phyloP scores from a whole-genome alignment of 228 moss, liverwort and hornwort genomes.

The Sphagnum magellanicum region DNA sequence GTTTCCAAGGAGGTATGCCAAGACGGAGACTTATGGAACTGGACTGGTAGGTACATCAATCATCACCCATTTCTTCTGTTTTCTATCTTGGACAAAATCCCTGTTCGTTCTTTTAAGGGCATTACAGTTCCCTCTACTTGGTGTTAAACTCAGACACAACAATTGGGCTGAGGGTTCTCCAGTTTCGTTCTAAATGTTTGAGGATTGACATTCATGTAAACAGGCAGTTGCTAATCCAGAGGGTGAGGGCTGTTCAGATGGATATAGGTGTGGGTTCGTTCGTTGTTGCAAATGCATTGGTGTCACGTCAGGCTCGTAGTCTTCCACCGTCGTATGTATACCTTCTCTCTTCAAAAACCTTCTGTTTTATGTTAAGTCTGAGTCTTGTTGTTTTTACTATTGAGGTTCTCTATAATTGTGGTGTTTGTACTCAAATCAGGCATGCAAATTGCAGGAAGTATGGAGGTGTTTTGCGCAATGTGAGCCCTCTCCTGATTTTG shows the following conservation, averaged over 20 bases:
- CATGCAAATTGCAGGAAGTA: conserved; percentile 42
- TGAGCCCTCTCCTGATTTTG: conserved; percentile 82
- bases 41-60: conserved; percentile 54
- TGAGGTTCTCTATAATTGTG: background rate
- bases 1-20: conserved; percentile 89
- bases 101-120: no score
- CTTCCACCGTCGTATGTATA: conserved; percentile 68
- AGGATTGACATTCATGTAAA: conserved; percentile 5
- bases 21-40: conserved; percentile 92
- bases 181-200: background rate
- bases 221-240: conserved; percentile 1
- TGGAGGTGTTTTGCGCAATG: conserved; percentile 74
- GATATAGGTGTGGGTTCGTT: conserved; percentile 97
- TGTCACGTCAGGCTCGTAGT: conserved; percentile 88
- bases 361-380: background rate
- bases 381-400: background rate
- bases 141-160: no score
- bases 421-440: background rate
- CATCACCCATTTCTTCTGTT: no score
- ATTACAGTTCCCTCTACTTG: no score
- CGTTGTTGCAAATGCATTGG: conserved; percentile 89
- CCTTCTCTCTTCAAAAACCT: background rate
- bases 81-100: no score
- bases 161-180: no score
- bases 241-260: conserved; percentile 56